Evolutionary conservation across 1,139 yeast genomes (phyloP).

Genomic region (Suzukiozyma palmioleophila): DNA sequence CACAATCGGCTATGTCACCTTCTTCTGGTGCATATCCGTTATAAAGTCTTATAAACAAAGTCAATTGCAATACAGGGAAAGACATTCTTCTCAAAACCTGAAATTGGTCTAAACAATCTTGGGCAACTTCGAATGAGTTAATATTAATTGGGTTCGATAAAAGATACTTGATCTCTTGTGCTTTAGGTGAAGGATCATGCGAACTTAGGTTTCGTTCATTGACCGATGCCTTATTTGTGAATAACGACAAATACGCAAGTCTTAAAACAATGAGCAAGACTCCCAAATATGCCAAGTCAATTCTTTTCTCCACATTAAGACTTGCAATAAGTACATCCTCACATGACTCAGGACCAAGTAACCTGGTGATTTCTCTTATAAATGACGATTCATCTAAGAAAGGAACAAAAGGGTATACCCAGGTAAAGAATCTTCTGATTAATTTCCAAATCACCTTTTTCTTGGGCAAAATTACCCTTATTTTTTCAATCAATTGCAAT

Average conservation of each 20-base stretch:
- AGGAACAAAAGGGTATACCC: slow-evolving; percentile 35
- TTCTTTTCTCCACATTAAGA: slow-evolving; percentile 23
- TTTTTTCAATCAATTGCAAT: slow-evolving; percentile 27
- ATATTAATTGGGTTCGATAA: slow-evolving; percentile 45
- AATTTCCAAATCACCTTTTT: slow-evolving; percentile 30
- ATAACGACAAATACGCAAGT: slow-evolving; percentile 28
- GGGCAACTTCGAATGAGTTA: slow-evolving; percentile 45
- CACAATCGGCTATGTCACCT: slow-evolving; percentile 47
- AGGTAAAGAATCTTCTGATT: slow-evolving; percentile 25
- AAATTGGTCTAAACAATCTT: slow-evolving; percentile 50
- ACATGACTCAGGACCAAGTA: slow-evolving; percentile 24
- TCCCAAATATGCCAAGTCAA: slow-evolving; percentile 34
- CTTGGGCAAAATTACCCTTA: slow-evolving; percentile 29
- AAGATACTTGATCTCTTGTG: slow-evolving; percentile 37
- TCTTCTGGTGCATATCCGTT: slow-evolving; percentile 47
- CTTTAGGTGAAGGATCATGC: slow-evolving; percentile 18
- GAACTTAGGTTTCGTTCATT: slow-evolving; percentile 23
- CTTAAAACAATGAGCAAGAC: slow-evolving; percentile 26
- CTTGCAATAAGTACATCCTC: slow-evolving; percentile 17
- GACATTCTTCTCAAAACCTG: slow-evolving; percentile 44
- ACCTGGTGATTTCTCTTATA: slow-evolving; percentile 13
- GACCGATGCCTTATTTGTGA: slow-evolving; percentile 27
- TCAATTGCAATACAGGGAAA: slow-evolving; percentile 47
- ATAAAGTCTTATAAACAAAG: slow-evolving; percentile 33
- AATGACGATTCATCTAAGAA: slow-evolving; percentile 30